Base-by-base conservation (phyloP, 139 green algal species). In the Closterium sp. region DNA sequence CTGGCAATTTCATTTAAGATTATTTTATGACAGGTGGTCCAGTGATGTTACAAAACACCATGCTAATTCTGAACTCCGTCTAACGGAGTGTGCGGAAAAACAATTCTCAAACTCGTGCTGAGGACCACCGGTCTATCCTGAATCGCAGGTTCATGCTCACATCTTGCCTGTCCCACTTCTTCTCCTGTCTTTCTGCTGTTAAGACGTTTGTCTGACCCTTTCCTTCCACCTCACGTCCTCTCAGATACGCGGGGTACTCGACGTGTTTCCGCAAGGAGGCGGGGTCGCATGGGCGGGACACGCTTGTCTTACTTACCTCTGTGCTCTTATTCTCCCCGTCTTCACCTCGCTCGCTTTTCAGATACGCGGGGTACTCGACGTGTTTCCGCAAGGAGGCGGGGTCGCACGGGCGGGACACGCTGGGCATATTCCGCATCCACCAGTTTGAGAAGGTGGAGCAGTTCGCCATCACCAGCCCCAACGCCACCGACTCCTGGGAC, bases 391-490 rank as follows among this genome's bases (percentile, higher is more conserved):
- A 99, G 96, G 98, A 99, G 96, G 98, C 96, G 0, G 98, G 98
- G 89, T 97, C 93, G 86, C 98, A 99, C 94, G 98, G 98, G 1
- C 92, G 98, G 13, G 97, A 98, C 96, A 98, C 97, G 21, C 95
- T 97, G 29, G 97, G 97, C 89, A 98, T 98, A 92, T 98, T 98
- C 96, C 95, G 97, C 86, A 97, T 99, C 91, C 97, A 99, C 96
- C 97, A 99, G 94, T 99, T 99, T 95, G 98, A 99, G 92, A 99
- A 99, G 95, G 95, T 99, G 89, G 98, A 99, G 97, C 98, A 99
- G 96, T 99, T 99, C 94, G 95, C 97, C 89, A 97, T 99, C 50
- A 96, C 95, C 70, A 96, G 94, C 19, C 97, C 97, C 9, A 93
- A 98, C 84, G 97, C 97, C 92, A 96, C 98, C 90, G 94, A 95